Conservation (phyloP, 2,329 filamentous ascomycete species). For the Chaetothyriales sp. region DNA sequence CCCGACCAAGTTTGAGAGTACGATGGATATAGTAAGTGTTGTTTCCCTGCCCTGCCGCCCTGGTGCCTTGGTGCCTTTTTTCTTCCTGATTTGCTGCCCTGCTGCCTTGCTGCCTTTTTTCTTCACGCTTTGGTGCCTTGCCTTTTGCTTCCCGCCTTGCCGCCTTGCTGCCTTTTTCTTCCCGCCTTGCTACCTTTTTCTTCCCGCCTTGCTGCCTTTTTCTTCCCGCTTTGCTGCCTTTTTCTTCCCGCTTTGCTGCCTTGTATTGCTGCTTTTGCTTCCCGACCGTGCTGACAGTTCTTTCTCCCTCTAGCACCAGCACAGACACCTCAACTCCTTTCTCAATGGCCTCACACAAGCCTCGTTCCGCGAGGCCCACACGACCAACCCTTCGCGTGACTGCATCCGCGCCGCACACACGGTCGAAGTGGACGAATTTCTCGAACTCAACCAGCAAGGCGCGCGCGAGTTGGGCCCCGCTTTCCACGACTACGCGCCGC, state of each 20-base stretch:
- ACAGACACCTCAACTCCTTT: conserved; percentile 70
- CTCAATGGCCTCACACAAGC: conserved; percentile 56
- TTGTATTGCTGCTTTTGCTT: conserved; percentile 17
- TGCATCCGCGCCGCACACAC: conserved; percentile 69
- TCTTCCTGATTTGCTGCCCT: not conserved
- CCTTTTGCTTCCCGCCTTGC: no score
- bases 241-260: no score
- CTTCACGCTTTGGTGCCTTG: no score
- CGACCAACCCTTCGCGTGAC: conserved; percentile 25
- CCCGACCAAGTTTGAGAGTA: conserved; percentile 61
- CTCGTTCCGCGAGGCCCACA: conserved; percentile 24
- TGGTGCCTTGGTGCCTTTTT: not conserved
- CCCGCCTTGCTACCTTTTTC: no score
- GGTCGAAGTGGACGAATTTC: conserved; percentile 72
- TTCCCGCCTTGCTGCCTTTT: no score
- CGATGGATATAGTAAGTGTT: conserved; percentile 67
- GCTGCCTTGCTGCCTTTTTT: no score
- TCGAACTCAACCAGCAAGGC: conserved; percentile 52
- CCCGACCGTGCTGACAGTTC: no score
- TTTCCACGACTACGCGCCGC: not conserved
- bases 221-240: no score
- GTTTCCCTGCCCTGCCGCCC: not conserved
- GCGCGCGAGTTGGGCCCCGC: conserved; percentile 31
- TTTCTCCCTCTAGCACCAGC: conserved; percentile 47
- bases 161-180: no score